These are phyloP conservation scores for Neopestalotiopsis sp. DNA, from an alignment of 2,329 filamentous ascomycete genomes.

Conservation along the genomic window DNA sequence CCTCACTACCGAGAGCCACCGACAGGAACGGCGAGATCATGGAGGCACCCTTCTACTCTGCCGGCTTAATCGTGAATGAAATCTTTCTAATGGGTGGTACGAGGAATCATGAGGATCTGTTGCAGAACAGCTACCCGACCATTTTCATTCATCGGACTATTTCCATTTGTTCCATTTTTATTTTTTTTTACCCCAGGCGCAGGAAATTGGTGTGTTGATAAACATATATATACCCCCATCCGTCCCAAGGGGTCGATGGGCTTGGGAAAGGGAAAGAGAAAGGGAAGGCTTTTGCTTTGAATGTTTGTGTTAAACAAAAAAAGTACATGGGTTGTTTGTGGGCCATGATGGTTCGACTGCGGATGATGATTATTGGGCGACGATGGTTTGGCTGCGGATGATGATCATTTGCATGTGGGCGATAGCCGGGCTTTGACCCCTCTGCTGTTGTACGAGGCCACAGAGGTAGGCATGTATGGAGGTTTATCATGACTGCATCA, in stretches of 20 bases:
- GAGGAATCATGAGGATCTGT: neutral
- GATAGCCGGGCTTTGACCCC: neutral
- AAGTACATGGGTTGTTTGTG: neutral
- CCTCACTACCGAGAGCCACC: too few relatives aligned
- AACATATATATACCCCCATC: slow-evolving; percentile 15
- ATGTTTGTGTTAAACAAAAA: slow-evolving; percentile 6
- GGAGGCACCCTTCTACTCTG: too few relatives aligned
- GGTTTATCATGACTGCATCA: neutral
- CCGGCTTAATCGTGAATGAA: neutral
- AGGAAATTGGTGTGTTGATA: slow-evolving; percentile 14
- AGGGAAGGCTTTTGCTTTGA: slow-evolving; percentile 6
- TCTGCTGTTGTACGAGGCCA: neutral
- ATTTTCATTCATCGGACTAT: neutral
- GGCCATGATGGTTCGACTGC: neutral
- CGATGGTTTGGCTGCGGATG: neutral
- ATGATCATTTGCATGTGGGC: neutral
- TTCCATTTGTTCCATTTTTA: neutral
- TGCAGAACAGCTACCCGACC: neutral
- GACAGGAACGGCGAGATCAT: too few relatives aligned
- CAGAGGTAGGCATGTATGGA: neutral
- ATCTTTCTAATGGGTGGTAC: neutral
- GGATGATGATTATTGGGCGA: neutral
- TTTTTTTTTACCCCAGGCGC: neutral
- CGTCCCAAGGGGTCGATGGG: slow-evolving; percentile 2
- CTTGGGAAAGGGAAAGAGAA: slow-evolving; percentile 7